Base-by-base conservation (phyloP, 1,284 basidiomycete species). In the Testicularia cyperi region DNA sequence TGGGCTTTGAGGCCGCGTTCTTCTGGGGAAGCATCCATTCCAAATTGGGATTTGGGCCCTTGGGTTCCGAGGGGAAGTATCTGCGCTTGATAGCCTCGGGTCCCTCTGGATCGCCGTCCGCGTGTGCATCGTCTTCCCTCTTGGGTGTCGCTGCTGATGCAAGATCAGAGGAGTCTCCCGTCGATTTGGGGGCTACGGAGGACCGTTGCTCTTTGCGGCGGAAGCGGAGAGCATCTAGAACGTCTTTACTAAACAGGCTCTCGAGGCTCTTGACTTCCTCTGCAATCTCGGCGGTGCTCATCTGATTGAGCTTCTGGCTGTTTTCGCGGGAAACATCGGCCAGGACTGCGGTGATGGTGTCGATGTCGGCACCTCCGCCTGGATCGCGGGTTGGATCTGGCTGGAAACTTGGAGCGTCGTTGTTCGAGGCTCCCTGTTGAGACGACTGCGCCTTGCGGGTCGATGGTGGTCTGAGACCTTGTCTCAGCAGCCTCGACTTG, bases 31-130 rank as follows among this genome's bases (percentile, higher is more conserved):
- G 51, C 44, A 65, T 72, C 72, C 72, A 74, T 35, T 64, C 65
- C 18, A 74, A 28, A 12, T 56, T 38, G 3, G 68, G 46, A 19
- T 62, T 61, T 12, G 54, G 45, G 21, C 46, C 49, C 18, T 56
- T 55, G 2, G 79, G 75, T 36, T 80, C 83, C 46, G 83, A 77
- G 0, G 92, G 89, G 74, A 96, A 96, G 80, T 86, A 96, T 25
- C 85, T 84, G 23, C 81, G 81, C 32, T 88, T 86, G 61, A 94
- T 92, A 60, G 86, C 82, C 72, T 90, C 88, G 33, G 5, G 89
- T n/a, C n/a, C n/a, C n/a, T n/a, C n/a, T n/a, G n/a, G n/a, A n/a
- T n/a, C n/a, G n/a, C n/a, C n/a, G n/a, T n/a, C n/a, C n/a, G n/a
- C n/a, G n/a, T n/a, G n/a, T n/a, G n/a, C n/a, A n/a, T n/a, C n/a